Evolutionary conservation across 352 stramenopile genomes (phyloP), one percentile per base, ranked within the genome.

Genomic region (Halophytophthora polymorphica): DNA sequence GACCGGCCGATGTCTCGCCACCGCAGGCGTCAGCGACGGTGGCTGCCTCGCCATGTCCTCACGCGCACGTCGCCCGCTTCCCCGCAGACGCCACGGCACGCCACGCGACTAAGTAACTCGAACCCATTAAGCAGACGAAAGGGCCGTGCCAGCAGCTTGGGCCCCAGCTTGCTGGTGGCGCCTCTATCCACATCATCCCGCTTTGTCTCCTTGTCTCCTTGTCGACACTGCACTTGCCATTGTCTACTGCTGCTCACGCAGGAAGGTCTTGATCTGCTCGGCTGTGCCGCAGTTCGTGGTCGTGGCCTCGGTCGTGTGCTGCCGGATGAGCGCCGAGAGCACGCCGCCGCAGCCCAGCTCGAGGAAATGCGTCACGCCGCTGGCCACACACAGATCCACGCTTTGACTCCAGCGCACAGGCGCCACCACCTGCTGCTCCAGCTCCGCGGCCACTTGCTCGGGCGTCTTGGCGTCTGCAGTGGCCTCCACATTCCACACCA

Each of bases 401-500:
- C 80, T 90, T 42, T 88, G 66, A 45, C 80, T 90, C 85, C 85
- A 95, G 25, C 63, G 71, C 34, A 95, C 85, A 25, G 83, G 71
- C 1, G 60, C 48, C 25, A 83, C 69, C 33, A 93, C 73, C 61
- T 95, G 85, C 47, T 74, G 31, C 50, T 69, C 67, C 38, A 92
- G 58, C 29, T 66, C 60, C 14, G 69, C 63, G 19, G 60, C 55
- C 35, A 95, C 70, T 47, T 72, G 58, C 3, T 64, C 50, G 0
- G 57, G 52, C 34, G 65, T 66, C 48, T 88, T 86, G 0, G 47
- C n/a, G 18, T 54, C 65, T 23, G 73, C 66, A 15, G 53, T 19
- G 6, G 66, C 85, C 34, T 89, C 74, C 1, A 91, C 77, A 53
- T 95, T 93, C 79, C 83, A 95, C 25, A 95, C 77, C 13, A 95